Conservation (phyloP, 106 monocot genomes). For the Allium cepa region DNA sequence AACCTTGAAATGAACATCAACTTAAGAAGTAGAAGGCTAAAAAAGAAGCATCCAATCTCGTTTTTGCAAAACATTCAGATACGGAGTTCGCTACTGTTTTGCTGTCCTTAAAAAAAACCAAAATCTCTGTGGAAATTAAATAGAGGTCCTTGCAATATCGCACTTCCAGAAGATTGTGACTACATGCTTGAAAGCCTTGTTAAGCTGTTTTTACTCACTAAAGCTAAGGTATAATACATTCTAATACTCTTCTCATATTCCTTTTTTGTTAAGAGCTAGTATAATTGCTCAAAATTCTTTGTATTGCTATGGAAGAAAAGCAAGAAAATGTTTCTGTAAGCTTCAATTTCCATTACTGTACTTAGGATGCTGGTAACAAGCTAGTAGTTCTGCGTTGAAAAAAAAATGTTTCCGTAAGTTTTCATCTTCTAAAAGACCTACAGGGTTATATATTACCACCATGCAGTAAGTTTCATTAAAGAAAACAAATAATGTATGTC, state of each 20-base stretch:
- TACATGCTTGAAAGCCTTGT: constrained; percentile 85
- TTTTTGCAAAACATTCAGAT: constrained; percentile 58
- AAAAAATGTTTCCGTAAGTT: background rate
- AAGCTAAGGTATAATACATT: constrained; percentile 43
- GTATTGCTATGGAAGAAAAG: constrained; percentile 64
- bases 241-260: background rate
- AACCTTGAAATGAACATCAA: constrained; percentile 39
- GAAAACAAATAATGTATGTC: too few relatives aligned
- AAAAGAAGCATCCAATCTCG: constrained; percentile 45
- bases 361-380: background rate
- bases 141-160: constrained; percentile 35
- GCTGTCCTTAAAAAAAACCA: constrained; percentile 48
- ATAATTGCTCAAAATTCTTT: constrained; percentile 12
- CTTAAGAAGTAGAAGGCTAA: constrained; percentile 35
- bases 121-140: constrained; percentile 49
- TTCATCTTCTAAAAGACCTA: too few relatives aligned
- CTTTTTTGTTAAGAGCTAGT: background rate
- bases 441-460: background rate
- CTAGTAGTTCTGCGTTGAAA: background rate
- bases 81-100: constrained; percentile 34
- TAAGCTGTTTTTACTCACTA: constrained; percentile 64
- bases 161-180: constrained; percentile 95
- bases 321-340: constrained; percentile 47
- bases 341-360: background rate
- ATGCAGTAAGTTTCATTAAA: background rate